Base-by-base conservation (phyloP, 495 filamentous ascomycete genomes). In the Neurospora cerealis region DNA sequence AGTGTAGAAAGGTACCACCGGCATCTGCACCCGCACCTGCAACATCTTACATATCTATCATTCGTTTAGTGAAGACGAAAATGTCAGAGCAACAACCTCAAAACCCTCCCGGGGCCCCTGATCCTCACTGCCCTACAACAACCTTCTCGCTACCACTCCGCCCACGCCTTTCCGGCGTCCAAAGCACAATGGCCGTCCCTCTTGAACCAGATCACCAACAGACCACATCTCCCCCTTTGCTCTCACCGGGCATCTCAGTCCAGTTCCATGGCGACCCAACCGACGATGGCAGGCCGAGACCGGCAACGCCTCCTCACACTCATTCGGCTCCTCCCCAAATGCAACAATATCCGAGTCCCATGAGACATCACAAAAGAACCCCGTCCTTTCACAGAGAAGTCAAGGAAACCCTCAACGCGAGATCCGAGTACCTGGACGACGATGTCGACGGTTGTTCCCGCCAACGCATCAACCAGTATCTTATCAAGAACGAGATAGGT, bases 401-500 rank as follows among this genome's bases (percentile, higher is more conserved):
- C 76, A 94, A 94, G 89, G 95, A 98, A 89, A 98, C 96, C 5
- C 88, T 97, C 72, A 91, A 98, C 84, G 96, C 96, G 62, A 89
- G 88, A 71, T 93, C 93, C 46, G 89, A 94, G 78, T 98, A 98
- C 80, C 90, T 87, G 46, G 94, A 91, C 73, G 95, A 93, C 76
- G 91, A 95, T 75, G 89, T 92, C 76, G 94, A 97, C 76, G 93
- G 93, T 4, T 83, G 80, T 42, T 82, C 82, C 4, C 89, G 95
- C 78, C 93, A 94, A 77, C 88, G 89, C 34, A 95, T 98, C 86
- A 97, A 97, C 79, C 97, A 98, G 80, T 99, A 98, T 79, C 84
- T 91, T 54, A 96, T 99, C 76, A 92, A 91, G 82, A 92, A 98
- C 75, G 96, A 99, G 85, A 98, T 99, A 70, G 96, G 96, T 39